A percentile compares a stretch with the other conserved stretches of the same genome.
phyloP scores from a whole-genome alignment of 148 eudicot genomes.

The Rhododendron kiyosumense region DNA sequence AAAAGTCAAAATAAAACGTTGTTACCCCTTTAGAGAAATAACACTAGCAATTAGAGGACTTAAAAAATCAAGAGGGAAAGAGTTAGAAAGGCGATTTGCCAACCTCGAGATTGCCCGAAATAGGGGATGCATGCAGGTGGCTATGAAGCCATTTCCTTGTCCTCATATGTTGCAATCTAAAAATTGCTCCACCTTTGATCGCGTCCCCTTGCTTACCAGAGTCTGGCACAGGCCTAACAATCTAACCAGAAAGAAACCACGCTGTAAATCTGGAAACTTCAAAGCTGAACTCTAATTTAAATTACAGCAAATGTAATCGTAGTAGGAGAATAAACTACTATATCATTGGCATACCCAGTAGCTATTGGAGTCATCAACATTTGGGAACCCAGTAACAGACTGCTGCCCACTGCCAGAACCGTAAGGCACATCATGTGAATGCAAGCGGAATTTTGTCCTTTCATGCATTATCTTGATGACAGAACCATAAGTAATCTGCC shows the following conservation, averaged over 20 bases:
- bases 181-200: constrained; percentile 53
- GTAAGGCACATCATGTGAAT: constrained; percentile 93
- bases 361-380: constrained; percentile 90
- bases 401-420: constrained; percentile 99
- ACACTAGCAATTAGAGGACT: not conserved
- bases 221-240: constrained; percentile 59
- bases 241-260: constrained; percentile 28
- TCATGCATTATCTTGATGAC: constrained; percentile 89
- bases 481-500: constrained; percentile 84
- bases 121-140: constrained; percentile 92
- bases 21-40: not conserved
- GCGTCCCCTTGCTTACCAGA: constrained; percentile 72
- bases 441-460: constrained; percentile 67
- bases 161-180: constrained; percentile 86
- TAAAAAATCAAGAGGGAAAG: not conserved
- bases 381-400: constrained; percentile 87
- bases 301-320: not conserved
- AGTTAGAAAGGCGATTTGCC: constrained; percentile 4
- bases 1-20: not conserved
- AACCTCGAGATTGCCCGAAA: constrained; percentile 94
- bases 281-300: not conserved
- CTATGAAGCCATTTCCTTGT: constrained; percentile 92
- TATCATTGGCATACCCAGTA: constrained; percentile 62
- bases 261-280: not conserved
- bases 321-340: not conserved